These are phyloP conservation scores for Fusarium decemcellulare DNA, from an alignment of 2,329 filamentous ascomycete species.

Conservation along the genomic window DNA sequence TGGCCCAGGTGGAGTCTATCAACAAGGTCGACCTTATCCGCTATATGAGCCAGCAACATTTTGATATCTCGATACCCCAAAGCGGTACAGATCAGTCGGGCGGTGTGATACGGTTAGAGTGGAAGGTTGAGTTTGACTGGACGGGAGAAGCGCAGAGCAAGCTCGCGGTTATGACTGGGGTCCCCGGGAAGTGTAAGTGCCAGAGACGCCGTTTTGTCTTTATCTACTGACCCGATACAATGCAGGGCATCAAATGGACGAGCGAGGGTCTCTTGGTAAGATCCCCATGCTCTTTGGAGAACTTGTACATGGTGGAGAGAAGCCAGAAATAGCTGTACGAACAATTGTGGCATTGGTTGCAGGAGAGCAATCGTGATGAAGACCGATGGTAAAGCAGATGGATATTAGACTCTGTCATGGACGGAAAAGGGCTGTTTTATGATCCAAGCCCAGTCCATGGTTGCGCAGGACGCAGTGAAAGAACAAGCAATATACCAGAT, in stretches of 20 bases:
- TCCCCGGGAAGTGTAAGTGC: slow-evolving; percentile 75
- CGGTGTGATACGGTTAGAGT: slow-evolving; percentile 68
- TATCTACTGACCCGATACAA: slow-evolving; percentile 31
- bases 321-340: slow-evolving; percentile 69
- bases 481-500: slow-evolving; percentile 28
- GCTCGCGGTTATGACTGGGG: slow-evolving; percentile 67
- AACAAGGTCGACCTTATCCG: slow-evolving; percentile 63
- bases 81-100: slow-evolving; percentile 49
- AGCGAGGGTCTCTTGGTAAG: slow-evolving; percentile 67
- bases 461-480: slow-evolving; percentile 30
- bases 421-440: slow-evolving; percentile 1
- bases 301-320: slow-evolving; percentile 68
- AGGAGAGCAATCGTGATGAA: slow-evolving; percentile 53
- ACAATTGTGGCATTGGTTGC: slow-evolving; percentile 73
- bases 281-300: slow-evolving; percentile 73
- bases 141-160: slow-evolving; percentile 77
- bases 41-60: slow-evolving; percentile 66
- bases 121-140: slow-evolving; percentile 79
- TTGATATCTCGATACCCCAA: slow-evolving; percentile 59
- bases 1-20: slow-evolving; percentile 13
- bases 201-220: fast-evolving
- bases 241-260: slow-evolving; percentile 73
- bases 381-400: background rate
- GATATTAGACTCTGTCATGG: background rate
- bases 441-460: background rate